Base-by-base conservation (phyloP, 805 yeast genomes). In the Myxozyma kluyveri region DNA sequence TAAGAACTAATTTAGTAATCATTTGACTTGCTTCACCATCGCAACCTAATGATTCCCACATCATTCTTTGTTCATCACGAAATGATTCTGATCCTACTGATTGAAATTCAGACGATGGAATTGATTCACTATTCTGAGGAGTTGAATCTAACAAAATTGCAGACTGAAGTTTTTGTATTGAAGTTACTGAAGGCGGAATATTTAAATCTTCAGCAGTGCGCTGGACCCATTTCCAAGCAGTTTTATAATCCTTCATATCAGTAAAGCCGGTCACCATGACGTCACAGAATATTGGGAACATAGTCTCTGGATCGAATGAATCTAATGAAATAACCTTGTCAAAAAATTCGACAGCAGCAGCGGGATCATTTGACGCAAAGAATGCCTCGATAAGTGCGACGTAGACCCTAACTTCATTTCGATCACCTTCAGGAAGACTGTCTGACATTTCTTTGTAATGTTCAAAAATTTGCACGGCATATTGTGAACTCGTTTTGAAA, bases 171-270 rank as follows among this genome's bases (percentile, higher is more conserved):
- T 32, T 42, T 6, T 45, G 53, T 17, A 67, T 19, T 10, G 65
- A 27, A 32, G 23, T 22, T 9, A 40, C 23, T 27, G 52, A 24
- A 50, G 45, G 49, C n/a, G 21, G 27, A 4, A 38, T 39, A 5
- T 47, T 32, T 4, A 24, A 39, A 42, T 65, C 66, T 3, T 27
- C 22, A 14, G 61, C 62, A 14, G 61, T 35, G 22, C 55, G 45
- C 50, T 49, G 52, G 19, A 65, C 47, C 69, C 70, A 67, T 5
- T 44, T 46, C 68, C 67, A 67, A 1, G 68, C 68, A 17, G 61
- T 47, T 18, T 43, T 50, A 33, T 33, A 32, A 9, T 63, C 67
- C 6, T 62, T 63, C 17, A 41, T 18, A 2, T 37, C 7, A 18
- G 58, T 49, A 33, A 67, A 65, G 14, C 68, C 69, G 14, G 44